A percentile compares a stretch with the other conserved stretches of the same genome.
Evolutionary conservation across 2,329 filamentous ascomycete species (phyloP).

Genomic region (Monosporascus sp.): DNA sequence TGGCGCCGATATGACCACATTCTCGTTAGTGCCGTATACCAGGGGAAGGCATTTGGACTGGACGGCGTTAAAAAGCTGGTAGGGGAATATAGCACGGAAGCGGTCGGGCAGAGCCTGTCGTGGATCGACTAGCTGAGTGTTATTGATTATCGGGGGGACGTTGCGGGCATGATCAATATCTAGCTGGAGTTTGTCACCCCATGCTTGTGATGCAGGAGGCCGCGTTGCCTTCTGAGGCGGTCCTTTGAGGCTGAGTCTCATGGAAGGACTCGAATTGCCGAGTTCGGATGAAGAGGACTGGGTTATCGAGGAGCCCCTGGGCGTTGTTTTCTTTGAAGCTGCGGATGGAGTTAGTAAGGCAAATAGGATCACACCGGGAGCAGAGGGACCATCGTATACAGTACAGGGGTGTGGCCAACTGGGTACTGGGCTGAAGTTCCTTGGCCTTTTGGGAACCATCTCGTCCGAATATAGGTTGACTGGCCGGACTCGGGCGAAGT

Average conservation of each 20-base stretch:
- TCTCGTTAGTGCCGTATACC: slow-evolving; percentile 64
- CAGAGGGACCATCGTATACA: slow-evolving; percentile 13
- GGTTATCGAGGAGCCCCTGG: slow-evolving; percentile 9
- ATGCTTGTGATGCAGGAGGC: slow-evolving; percentile 11
- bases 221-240: slow-evolving; percentile 8
- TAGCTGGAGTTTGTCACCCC: slow-evolving; percentile 13
- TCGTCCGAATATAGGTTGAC: slow-evolving; percentile 7
- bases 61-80: slow-evolving; percentile 71
- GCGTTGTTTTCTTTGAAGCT: slow-evolving; percentile 12
- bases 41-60: slow-evolving; percentile 72
- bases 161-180: slow-evolving; percentile 20
- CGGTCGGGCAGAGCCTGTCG: slow-evolving; percentile 59
- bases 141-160: slow-evolving; percentile 31
- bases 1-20: slow-evolving; percentile 73
- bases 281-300: slow-evolving; percentile 20
- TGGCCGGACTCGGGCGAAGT: slow-evolving; percentile 9
- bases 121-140: slow-evolving; percentile 34
- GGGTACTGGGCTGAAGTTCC: slow-evolving; percentile 12
- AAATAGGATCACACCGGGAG: neutral
- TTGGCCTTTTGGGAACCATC: slow-evolving; percentile 10
- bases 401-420: slow-evolving; percentile 15
- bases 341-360: slow-evolving; percentile 7
- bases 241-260: slow-evolving; percentile 15
- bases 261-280: slow-evolving; percentile 23
- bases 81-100: slow-evolving; percentile 65